A percentile compares a stretch with the other conserved stretches of the same genome.
phyloP scores from a whole-genome alignment of 2,329 filamentous ascomycete genomes.

The Didymella glomerata region DNA sequence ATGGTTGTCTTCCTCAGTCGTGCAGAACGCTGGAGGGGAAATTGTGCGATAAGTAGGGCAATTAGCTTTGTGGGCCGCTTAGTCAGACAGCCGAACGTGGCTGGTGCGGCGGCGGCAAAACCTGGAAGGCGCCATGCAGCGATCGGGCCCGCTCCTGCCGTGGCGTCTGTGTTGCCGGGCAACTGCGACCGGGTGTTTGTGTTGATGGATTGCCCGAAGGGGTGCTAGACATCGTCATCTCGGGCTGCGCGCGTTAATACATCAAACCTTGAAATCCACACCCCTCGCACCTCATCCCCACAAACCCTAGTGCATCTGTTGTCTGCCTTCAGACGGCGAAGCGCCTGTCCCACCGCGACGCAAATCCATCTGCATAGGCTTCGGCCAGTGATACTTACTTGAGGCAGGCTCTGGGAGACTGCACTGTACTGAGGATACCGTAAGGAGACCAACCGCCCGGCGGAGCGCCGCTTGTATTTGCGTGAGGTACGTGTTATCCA shows the following conservation, averaged over 20 bases:
- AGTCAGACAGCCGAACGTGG: slow-evolving; percentile 26
- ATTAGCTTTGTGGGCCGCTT: slow-evolving; percentile 36
- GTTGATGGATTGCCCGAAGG: slow-evolving; percentile 37
- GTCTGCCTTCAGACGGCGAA: slow-evolving; percentile 21
- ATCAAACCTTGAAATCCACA: slow-evolving; percentile 32
- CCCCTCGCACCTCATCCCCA: slow-evolving; percentile 34
- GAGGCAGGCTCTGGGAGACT: slow-evolving; percentile 51
- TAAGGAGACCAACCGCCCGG: slow-evolving; percentile 69
- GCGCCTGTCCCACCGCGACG: slow-evolving; percentile 15
- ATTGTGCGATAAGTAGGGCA: slow-evolving; percentile 20
- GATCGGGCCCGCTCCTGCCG: slow-evolving; percentile 11
- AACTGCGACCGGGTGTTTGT: slow-evolving; percentile 33
- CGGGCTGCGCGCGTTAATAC: slow-evolving; percentile 34
- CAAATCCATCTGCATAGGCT: slow-evolving; percentile 37
- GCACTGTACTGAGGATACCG: slow-evolving; percentile 54
- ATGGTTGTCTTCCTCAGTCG: slow-evolving; percentile 68
- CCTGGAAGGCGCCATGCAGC: slow-evolving; percentile 8
- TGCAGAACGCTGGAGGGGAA: slow-evolving; percentile 45
- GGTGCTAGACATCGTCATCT: slow-evolving; percentile 41
- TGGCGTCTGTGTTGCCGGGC: slow-evolving; percentile 39
- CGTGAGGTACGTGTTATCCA: slow-evolving; percentile 69
- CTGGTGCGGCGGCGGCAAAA: slow-evolving; percentile 20
- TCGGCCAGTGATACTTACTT: slow-evolving; percentile 47
- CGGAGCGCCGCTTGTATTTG: slow-evolving; percentile 80
- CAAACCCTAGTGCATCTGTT: slow-evolving; percentile 33